Percentiles rank a stretch among this genome's conserved stretches.
phyloP scores from a whole-genome alignment of 2,329 filamentous ascomycete species.

The Pestalotiopsis sp. region DNA sequence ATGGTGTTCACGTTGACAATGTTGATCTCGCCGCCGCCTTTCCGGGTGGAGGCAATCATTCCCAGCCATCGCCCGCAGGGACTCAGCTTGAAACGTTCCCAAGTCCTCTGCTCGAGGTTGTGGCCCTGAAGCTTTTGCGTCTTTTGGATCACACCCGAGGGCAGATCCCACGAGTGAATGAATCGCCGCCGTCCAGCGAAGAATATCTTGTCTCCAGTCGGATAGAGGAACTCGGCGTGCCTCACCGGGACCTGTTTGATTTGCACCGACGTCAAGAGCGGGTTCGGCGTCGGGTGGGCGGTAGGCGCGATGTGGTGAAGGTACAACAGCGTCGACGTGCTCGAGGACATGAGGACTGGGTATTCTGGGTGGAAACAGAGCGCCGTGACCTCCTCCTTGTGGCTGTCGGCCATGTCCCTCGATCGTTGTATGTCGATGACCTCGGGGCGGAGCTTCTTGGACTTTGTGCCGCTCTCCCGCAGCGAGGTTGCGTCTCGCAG shows the following conservation, averaged over 20 bases:
- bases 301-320: slow-evolving; percentile 85
- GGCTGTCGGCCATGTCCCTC: slow-evolving; percentile 79
- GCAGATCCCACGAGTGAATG: slow-evolving; percentile 93
- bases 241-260: slow-evolving; percentile 82
- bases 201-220: slow-evolving; percentile 77
- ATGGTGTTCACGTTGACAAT: slow-evolving; percentile 77
- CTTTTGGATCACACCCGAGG: slow-evolving; percentile 81
- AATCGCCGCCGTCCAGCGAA: slow-evolving; percentile 86
- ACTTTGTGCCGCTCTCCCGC: slow-evolving; percentile 57
- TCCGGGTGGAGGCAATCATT: slow-evolving; percentile 76
- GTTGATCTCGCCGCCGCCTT: slow-evolving; percentile 88
- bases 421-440: slow-evolving; percentile 88
- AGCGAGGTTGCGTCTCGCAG: slow-evolving; percentile 76
- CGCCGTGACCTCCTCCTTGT: slow-evolving; percentile 79
- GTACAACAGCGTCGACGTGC: slow-evolving; percentile 81
- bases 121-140: slow-evolving; percentile 76
- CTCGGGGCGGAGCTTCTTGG: slow-evolving; percentile 79
- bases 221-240: slow-evolving; percentile 78
- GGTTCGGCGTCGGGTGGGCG: slow-evolving; percentile 78
- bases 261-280: slow-evolving; percentile 87
- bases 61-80: slow-evolving; percentile 88
- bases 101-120: slow-evolving; percentile 79
- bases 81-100: slow-evolving; percentile 88
- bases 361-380: slow-evolving; percentile 88
- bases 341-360: slow-evolving; percentile 87